Percentiles rank a stretch among this genome's conserved stretches.
Conservation (phyloP, 2,329 filamentous ascomycete species). For the Lizonia empirigonia region DNA sequence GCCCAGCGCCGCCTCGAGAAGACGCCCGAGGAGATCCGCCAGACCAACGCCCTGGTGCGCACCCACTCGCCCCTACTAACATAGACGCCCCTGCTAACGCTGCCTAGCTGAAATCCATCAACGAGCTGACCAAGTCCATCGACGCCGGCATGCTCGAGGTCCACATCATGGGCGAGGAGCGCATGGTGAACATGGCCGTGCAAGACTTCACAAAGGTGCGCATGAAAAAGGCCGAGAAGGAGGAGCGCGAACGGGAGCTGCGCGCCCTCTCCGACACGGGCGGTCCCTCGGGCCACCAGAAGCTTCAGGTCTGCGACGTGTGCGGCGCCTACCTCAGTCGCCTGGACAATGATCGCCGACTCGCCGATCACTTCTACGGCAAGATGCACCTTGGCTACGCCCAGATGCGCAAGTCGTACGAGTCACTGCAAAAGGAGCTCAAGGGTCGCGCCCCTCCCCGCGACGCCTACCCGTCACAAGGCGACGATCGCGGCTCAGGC, state of each 20-base stretch:
- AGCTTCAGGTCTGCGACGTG: constrained; percentile 97
- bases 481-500: constrained; percentile 34
- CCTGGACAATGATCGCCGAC: constrained; percentile 88
- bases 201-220: constrained; percentile 88
- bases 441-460: constrained; percentile 71
- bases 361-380: constrained; percentile 98
- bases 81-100: neutral
- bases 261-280: constrained; percentile 90
- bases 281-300: constrained; percentile 93
- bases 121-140: constrained; percentile 78
- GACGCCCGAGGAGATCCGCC: constrained; percentile 94
- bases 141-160: constrained; percentile 84
- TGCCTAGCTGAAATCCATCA: constrained; percentile 75
- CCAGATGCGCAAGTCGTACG: constrained; percentile 94
- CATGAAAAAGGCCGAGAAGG: constrained; percentile 78
- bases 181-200: constrained; percentile 78
- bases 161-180: constrained; percentile 80
- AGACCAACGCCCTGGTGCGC: constrained; percentile 81
- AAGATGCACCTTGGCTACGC: constrained; percentile 99
- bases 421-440: constrained; percentile 84
- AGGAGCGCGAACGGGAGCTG: constrained; percentile 83
- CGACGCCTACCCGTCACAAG: constrained; percentile 30
- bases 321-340: constrained; percentile 93
- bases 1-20: constrained; percentile 92
- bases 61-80: neutral